Evolutionary conservation across 805 yeast genomes (phyloP).

Genomic region (Tetrapisispora namnaoensis): DNA sequence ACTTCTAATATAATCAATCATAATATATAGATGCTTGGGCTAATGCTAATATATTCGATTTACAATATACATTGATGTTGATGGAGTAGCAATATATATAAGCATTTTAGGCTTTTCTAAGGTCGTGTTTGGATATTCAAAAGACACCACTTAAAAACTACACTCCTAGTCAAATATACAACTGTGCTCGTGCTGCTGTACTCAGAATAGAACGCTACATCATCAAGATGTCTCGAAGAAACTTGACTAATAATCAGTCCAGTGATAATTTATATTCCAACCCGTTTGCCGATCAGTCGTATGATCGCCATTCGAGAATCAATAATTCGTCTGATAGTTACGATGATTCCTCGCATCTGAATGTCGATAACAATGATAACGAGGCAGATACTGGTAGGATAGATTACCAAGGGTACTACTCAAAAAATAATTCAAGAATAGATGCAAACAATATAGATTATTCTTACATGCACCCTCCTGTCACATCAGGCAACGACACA

Average conservation of each 20-base stretch:
- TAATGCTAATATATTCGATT: too few species aligned
- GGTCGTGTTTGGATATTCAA: too few species aligned
- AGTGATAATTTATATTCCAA: slow-evolving; percentile 1
- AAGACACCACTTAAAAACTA: too few species aligned
- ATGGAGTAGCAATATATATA: too few species aligned
- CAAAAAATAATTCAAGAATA: slow-evolving; percentile 11
- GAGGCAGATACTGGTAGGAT: slow-evolving; percentile 6
- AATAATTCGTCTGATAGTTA: not conserved
- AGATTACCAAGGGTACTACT: slow-evolving; percentile 25
- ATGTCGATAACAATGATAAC: not conserved
- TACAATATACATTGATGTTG: too few species aligned
- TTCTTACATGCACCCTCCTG: slow-evolving; percentile 6
- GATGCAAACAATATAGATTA: slow-evolving; percentile 1
- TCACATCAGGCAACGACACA: slow-evolving; percentile 4
- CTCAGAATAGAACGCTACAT: not conserved
- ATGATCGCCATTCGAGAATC: not conserved
- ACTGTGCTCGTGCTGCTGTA: not conserved
- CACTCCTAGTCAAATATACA: not conserved
- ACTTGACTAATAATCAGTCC: slow-evolving; percentile 11
- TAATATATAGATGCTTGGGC: too few species aligned
- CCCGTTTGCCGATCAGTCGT: not conserved
- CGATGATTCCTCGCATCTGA: not conserved
- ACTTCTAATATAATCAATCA: too few species aligned
- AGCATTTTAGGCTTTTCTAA: too few species aligned
- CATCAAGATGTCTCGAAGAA: slow-evolving; percentile 11